Base-by-base conservation (phyloP, 2,329 filamentous ascomycete species). In the Gaeumannomyces tritici region DNA sequence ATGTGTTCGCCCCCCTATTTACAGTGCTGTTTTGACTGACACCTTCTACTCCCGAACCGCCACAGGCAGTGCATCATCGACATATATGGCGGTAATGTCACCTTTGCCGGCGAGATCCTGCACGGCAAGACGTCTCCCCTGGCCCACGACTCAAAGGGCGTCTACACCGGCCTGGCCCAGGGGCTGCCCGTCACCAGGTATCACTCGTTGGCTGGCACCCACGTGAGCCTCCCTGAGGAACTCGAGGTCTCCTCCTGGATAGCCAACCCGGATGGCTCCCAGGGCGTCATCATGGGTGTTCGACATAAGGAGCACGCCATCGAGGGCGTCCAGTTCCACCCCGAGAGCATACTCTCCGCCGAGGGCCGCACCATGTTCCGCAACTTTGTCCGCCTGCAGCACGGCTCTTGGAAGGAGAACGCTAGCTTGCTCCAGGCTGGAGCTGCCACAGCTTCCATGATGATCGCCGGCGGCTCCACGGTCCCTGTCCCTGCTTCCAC, bases 321-420 rank as follows among this genome's bases (percentile, higher is more conserved):
- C n/a, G 95, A 99, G 74, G 95, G 93, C 55, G 95, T 99, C 21
- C 95, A 99, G 72, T 99, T 98, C 69, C 95, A 99, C 69, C 95
- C 95, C 0, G 95, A 99, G 76, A 98, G 93, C 73, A 99, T 99
- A 63, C 78, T 99, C 61, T 97, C 93, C 0, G 91, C 89, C 57
- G 86, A 95, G 63, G 95, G 96, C 4, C 87, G 93, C 47, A 77
- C 83, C 47, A 97, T 99, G 90, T 85, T 99, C 72, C 88, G 86
- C 71, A 99, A 98, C 75, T 99, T 99, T 73, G 77, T 99, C 64
- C 83, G 82, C 63, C 88, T 96, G 82, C 90, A 88, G 68, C 90
- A 91, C 26, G 95, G 95, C 28, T 97, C 92, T 59, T 99, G 95
- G 95, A 84, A 84, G 61, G 91, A 93, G 70, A 93, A 93, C 69